Evolutionary conservation across 208 protist species (phyloP), one percentile per base, ranked within the genome.

Genomic region (Acanthamoeba royreba): DNA sequence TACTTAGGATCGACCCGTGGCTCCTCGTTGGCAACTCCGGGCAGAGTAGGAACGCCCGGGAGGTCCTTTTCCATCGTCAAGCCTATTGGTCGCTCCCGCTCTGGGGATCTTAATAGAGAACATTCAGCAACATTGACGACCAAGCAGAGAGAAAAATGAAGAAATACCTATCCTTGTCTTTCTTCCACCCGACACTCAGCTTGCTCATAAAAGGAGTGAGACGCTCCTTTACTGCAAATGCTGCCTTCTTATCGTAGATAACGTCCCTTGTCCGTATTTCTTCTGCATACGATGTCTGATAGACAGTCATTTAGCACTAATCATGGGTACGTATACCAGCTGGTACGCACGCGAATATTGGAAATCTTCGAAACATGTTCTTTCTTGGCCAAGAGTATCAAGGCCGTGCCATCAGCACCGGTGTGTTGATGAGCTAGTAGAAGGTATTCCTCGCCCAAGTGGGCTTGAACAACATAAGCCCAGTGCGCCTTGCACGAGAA

Each of bases 401-500:
- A n/a, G 7, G 86, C 86, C 3, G 86, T 92, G 45, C 86, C 86
- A 17, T 92, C 86, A n/a, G 86, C 55, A 17, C 53, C 53, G 25
- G 47, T 92, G 47, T 63, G 63, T 25, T 46, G 33, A 38, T 63
- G 55, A 42, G 55, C 86, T 38, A 92, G 58, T 17, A 92, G 86
- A 13, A 72, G 55, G 58, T 92, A 92, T 3, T 92, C 53, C 4
- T 74, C 40, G 31, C 86, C 86, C 38, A 92, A 40, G 46, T 92
- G 38, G 35, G 86, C 49, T 40, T 92, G 86, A 17, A 92, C 35
- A 17, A 92, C 86, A 40, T 77, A 74, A 5, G 55, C 40, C 86
- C 86, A 92, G 55, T 92, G 86, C 19, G 86, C 86, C 55, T 72
- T 92, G 86, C 86, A 92, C 47, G 86, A 92, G n/a, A 72, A 74